Base-by-base conservation (phyloP, 2,329 filamentous ascomycete species). In the Rutstroemia sp. region DNA sequence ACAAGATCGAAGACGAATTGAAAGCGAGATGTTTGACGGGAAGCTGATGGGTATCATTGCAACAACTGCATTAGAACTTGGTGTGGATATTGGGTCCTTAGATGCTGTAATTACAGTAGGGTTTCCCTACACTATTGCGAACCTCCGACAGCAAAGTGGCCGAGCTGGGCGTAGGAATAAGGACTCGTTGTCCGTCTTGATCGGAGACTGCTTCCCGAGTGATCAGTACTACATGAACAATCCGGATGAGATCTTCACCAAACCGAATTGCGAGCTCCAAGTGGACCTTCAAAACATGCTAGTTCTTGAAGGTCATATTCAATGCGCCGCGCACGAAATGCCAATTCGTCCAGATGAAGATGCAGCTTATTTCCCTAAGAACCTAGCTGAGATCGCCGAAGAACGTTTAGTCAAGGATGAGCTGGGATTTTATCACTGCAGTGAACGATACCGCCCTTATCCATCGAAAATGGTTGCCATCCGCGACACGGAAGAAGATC, bases 141-240 rank as follows among this genome's bases (percentile, higher is more conserved):
- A 97, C 67, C 76, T 97, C 48, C 83, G 94, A 9, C 94, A 99
- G 69, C 94, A 99, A 70, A 96, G 90, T 65, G 94, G 94, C 14
- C 83, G 94, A 65, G 94, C 94, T 19, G 94, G 94, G 12, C 82
- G 94, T 58, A 81, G 92, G 58, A 96, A 96, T 68, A 95, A 89
- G 67, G 94, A 99, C 70, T 95, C 92, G 0, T 76, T 99, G 2
- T 95, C 91, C 0, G 83, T 99, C 2, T 75, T 99, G 0, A 83
- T 99, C 0, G 94, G 92, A 2, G 92, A 96, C 67, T 84, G 84
- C 61, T 96, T 94, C 63, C 85, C 92, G 2, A 90, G 89, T 0
- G 94, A 99, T 69, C 94, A 99, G 68, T 85, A 95, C 68, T 99
- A 95, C 71, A 99, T 99, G 94, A 84, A 89, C 60, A 95, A 97